Evolutionary conservation across 208 protist genomes (phyloP).

Genomic region (Trypanosoma theileri): DNA sequence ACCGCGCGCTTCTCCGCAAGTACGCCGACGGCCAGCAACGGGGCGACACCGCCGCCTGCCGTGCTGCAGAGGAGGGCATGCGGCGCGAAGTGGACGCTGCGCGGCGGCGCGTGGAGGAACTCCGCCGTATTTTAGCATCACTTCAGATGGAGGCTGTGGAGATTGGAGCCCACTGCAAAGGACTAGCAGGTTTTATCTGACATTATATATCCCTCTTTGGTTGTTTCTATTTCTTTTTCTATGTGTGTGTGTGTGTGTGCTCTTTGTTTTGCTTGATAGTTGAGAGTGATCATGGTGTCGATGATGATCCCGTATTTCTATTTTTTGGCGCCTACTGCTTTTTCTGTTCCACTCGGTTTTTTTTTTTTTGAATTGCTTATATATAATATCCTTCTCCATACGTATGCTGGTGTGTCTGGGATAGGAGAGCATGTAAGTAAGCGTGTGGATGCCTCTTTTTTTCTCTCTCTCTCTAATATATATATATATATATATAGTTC

Average conservation of each 20-base stretch:
- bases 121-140: conserved; percentile 41
- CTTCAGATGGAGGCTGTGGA: conserved; percentile 44
- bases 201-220: conserved; percentile 14
- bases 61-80: conserved; percentile 41
- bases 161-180: conserved; percentile 32
- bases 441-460: too few relatives aligned
- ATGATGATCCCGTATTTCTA: too few relatives aligned
- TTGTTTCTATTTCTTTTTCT: conserved; percentile 8
- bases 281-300: too few relatives aligned
- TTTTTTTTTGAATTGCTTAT: too few relatives aligned
- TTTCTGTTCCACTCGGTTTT: too few relatives aligned
- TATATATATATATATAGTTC: too few relatives aligned
- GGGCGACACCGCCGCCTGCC: conserved; percentile 30
- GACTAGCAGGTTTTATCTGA: background rate
- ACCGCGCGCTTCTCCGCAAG: conserved; percentile 40
- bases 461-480: too few relatives aligned
- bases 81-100: conserved; percentile 26
- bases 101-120: conserved; percentile 26
- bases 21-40: conserved; percentile 46
- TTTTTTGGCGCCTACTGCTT: too few relatives aligned
- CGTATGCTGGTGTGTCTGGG: too few relatives aligned
- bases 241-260: background rate
- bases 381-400: too few relatives aligned
- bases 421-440: too few relatives aligned
- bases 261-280: background rate